Evolutionary conservation across 805 yeast species (phyloP).

Genomic region (Pichia phayaonensis): DNA sequence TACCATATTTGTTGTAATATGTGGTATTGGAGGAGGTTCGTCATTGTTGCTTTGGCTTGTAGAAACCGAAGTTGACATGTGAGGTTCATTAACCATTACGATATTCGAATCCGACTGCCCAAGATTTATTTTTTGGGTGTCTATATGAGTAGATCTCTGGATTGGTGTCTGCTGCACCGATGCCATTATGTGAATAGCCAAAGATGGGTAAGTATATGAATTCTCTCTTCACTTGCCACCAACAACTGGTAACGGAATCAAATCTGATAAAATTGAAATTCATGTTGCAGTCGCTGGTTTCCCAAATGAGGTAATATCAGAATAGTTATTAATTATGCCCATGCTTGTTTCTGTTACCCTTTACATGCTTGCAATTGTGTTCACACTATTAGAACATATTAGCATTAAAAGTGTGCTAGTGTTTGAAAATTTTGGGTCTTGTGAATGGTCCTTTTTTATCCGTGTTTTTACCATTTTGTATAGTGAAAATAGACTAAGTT

Average conservation of each 20-base stretch:
- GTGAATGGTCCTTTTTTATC: neutral
- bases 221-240: neutral
- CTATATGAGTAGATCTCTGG: neutral
- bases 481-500: neutral
- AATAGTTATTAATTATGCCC: no score
- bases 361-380: no score
- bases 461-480: neutral
- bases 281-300: neutral
- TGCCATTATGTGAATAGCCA: neutral
- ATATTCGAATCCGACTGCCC: neutral
- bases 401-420: no score
- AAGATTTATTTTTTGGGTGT: neutral
- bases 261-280: neutral
- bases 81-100: neutral
- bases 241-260: neutral
- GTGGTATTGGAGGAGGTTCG: slow-evolving; percentile 42
- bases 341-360: neutral
- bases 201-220: neutral
- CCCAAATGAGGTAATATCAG: neutral
- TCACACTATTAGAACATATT: no score
- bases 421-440: no score
- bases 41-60: neutral
- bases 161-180: neutral
- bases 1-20: slow-evolving; percentile 61
- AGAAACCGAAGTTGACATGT: neutral